Base-by-base conservation (phyloP, 257 asterid genomes). In the Leonotis leonurus region DNA sequence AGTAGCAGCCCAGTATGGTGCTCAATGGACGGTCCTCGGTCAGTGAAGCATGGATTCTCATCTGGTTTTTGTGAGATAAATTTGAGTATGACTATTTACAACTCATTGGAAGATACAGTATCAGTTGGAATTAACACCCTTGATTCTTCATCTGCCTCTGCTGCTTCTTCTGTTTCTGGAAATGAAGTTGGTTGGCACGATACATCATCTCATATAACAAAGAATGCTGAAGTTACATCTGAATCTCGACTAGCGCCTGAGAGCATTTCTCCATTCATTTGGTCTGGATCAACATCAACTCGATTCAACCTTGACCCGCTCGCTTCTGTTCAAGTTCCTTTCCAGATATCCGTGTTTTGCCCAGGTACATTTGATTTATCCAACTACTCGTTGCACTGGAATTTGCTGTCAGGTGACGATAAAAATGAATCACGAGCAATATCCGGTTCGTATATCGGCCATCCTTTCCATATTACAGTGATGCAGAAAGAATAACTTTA, bases 301-400 rank as follows among this genome's bases (percentile, higher is more conserved):
- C 81, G 68, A 16, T 51, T 79, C 73, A 68, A 73, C 69, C 79
- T 93, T 10, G 83, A 75, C 22, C 94, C 96, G 0, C 56, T 78
- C 70, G 81, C 94, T 45, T 80, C 85, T 1, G 63, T 70, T 12
- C 81, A 80, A 70, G 69, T 87, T 62, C 85, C 94, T 49, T 78
- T 93, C 12, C 85, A 87, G 65, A 73, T 89, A 22, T 75, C 90
- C 25, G 87, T 80, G 26, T 87, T 93, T 70, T 72, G 90, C 57
- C 90, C 95, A 0, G 99, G 99, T 43, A 89, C 97, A 20, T 87
- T 65, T 59, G 99, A 93, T 70, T 64, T 93, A 49, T 93, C 99
- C 5, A 87, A 82, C 82, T 93, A 87, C 81, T 70, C 81, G 0
- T 55, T 93, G 81, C 85, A 79, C 60, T 93, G 97, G 97, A 80